Evolutionary conservation across 2,329 filamentous ascomycete genomes (phyloP), one percentile per base, ranked within the genome.

Genomic region (Neophaeococcomyces mojaviensis): DNA sequence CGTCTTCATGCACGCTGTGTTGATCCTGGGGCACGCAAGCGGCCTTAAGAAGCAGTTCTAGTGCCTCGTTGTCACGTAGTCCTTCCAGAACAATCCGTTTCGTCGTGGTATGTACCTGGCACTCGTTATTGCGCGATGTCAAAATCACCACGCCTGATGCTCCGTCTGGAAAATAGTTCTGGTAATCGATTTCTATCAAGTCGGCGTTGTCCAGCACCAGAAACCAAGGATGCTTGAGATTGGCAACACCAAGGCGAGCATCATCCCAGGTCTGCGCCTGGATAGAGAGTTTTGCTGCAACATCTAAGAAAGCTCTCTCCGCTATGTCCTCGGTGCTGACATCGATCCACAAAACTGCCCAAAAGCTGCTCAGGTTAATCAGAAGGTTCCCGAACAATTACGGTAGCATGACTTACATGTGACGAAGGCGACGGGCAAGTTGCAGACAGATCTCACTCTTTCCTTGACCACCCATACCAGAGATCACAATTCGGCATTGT

Each of bases 391-490:
- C 32, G 20, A 10, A 10, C 24, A 10, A 28, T 28, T 10, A 28
- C 24, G 10, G 10, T n/a, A 1, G 18, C 18, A 20, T 45, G 18
- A 48, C 49, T 40, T 22, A 62, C 58, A 55, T 43, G 33, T 55
- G 35, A 36, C 53, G 58, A 37, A 57, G 36, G 10, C 52, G 33
- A 2, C 58, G 34, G 5, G 56, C 54, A 15, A 62, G 39, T 33
- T 59, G 55, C 3, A 63, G 39, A 47, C 57, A 58, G 13, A 62
- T 39, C 40, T 64, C 60, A 39, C 61, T 64, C 46, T 63, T 63
- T 3, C 61, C 61, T 19, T 53, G 47, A 4, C 54, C 60, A 15
- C 58, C 61, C 10, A 61, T 49, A 13, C 59, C 61, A 15, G 51
- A 53, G 34, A 64, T 58, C 24, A 61, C 57, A n/a, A 61, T 54